Evolutionary conservation across 768 basidiomycete species (phyloP), one percentile per base, ranked within the genome.

Genomic region (Epithele typhae): DNA sequence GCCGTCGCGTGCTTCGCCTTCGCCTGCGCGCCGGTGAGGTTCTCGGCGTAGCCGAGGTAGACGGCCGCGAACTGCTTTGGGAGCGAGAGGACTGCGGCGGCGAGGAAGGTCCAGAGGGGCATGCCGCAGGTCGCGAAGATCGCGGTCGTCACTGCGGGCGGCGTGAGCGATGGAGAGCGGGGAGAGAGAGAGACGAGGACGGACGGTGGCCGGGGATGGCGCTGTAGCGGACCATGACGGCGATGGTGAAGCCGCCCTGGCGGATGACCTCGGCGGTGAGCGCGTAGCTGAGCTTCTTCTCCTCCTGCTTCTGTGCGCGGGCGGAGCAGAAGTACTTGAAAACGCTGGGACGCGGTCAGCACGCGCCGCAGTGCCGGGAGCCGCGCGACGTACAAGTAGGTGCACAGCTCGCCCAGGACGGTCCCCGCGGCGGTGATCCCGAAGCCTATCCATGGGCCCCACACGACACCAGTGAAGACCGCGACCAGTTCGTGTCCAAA

Each of bases 401-500:
- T 91, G 37, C 86, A 90, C 14, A 91, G 68, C 71, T 93, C 91
- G 34, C 89, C 92, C 0, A 92, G 37, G 53, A 91, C 79, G 0
- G 90, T 92, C 0, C 89, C 87, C 5, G 81, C 86, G 2, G 77
- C 77, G 9, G 88, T 87, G 59, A 96, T 94, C 0, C 66, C 92
- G 56, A 94, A 94, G 1, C 92, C 92, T 22, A 76, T 59, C 76
- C 92, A 84, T 1, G 92, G 67, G 2, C 89, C 91, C 89, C 90
- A 95, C 3, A 95, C 87, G 32, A 93, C 63, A 11, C 93, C 92
- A 56, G 88, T 90, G 3, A 95, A 70, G 25, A 93, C 75, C 18
- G 88, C 87, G 35, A 95, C 73, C 46, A 95, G 84, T 71, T 94
- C 93, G 54, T 94, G 91, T 4, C 93, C 93, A 57, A 93, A 92